Evolutionary conservation across 352 stramenopile genomes (phyloP), one percentile per base, ranked within the genome.

Genomic region (Phytophthora rubi): DNA sequence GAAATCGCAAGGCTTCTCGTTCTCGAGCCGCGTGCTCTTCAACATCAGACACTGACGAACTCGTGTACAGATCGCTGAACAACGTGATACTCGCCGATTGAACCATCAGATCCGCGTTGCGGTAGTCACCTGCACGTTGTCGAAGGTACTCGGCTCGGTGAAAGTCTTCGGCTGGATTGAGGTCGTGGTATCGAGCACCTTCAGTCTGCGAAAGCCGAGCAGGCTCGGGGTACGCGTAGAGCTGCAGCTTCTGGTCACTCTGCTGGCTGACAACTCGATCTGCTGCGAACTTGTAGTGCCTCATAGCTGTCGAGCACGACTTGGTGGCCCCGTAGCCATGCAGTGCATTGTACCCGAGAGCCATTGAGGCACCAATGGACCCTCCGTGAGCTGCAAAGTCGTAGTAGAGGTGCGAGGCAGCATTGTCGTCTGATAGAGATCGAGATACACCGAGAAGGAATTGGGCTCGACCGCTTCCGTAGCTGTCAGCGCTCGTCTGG

Each of bases 211-310:
- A 78, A 6, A 92, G 65, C 1, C 73, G 47, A 5, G 68, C 57
- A 12, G 73, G 77, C 13, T 73, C 32, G 28, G 79, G 75, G 3
- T 68, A 75, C 0, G 79, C 71, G 61, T 82, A 90, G 15, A 77
- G 44, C 15, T 75, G 74, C 7, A 65, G 65, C 6, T 65, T 62
- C 58, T 65, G 18, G 8, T 49, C 51, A 12, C 53, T 58, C 57
- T 85, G 58, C 26, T 71, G 33, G 0, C 65, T 57, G 3, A 87
- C 80, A 32, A 88, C 80, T 12, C 77, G 72, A 39, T 86, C 82
- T 0, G 89, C 90, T 0, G 84, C 89, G 12, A 76, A 74, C 55
- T 94, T 91, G 77, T 97, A 97, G 76, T 93, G 81, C 21, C 69
- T 61, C 26, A 97, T 54, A 4, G 90, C 77, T 7, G 62, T 42